A percentile compares a stretch with the other conserved stretches of the same genome.
phyloP scores from a whole-genome alignment of 2,329 filamentous ascomycete species.

The Venturiaceae sp. region DNA sequence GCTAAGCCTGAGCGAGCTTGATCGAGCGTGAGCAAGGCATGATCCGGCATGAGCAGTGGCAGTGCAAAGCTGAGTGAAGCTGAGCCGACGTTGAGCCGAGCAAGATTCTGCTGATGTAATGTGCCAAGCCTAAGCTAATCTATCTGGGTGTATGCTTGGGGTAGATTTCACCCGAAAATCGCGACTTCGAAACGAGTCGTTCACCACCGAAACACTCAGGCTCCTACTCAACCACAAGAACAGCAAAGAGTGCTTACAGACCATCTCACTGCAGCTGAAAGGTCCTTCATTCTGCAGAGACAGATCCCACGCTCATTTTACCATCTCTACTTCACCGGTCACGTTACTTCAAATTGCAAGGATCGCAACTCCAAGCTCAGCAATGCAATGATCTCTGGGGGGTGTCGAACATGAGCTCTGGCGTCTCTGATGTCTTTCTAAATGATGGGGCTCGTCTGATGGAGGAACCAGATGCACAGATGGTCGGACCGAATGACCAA shows the following conservation, averaged over 20 bases:
- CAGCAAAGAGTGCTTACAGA: too few species aligned
- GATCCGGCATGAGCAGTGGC: too few species aligned
- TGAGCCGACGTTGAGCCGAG: too few species aligned
- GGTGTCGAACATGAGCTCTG: neutral
- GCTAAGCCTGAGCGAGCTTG: slow-evolving; percentile 25
- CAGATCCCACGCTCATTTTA: neutral
- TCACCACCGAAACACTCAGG: too few species aligned
- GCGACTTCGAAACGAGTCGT: too few species aligned
- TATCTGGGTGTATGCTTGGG: neutral
- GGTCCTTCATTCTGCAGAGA: too few species aligned
- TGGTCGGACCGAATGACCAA: neutral
- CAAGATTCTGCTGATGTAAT: too few species aligned
- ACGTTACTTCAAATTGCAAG: neutral
- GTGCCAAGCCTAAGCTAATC: neutral
- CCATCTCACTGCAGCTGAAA: too few species aligned
- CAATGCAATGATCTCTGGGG: neutral
- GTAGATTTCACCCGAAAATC: neutral
- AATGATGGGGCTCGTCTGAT: neutral
- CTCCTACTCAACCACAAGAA: too few species aligned
- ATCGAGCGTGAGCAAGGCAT: slow-evolving; percentile 30
- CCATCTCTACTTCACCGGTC: neutral
- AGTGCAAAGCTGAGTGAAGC: too few species aligned
- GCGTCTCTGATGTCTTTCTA: neutral
- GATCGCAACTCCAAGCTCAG: neutral
- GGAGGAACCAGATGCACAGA: neutral